Percentiles rank a stretch among this genome's conserved stretches.
These are phyloP conservation scores for Murraya paniculata DNA, from an alignment of 345 rosid genomes.

Conservation along the genomic window DNA sequence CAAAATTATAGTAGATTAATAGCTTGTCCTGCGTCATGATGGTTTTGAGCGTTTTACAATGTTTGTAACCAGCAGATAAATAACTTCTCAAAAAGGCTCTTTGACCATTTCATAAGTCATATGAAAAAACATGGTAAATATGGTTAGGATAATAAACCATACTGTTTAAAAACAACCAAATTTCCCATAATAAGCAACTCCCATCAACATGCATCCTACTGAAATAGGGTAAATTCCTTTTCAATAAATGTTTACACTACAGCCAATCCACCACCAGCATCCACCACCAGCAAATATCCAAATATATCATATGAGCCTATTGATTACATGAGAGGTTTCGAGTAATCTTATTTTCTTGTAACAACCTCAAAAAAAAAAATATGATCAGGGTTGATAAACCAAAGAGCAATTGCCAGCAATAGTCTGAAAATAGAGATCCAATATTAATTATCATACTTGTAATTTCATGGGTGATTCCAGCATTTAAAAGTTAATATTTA, in stretches of 20 bases:
- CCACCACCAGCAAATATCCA: background rate
- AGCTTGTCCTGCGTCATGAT: background rate
- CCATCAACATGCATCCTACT: background rate
- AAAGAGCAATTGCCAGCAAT: background rate
- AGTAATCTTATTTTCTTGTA: background rate
- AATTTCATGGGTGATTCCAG: background rate
- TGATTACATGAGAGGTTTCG: background rate
- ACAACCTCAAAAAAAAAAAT: background rate
- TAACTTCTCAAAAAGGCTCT: background rate
- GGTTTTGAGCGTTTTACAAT: background rate
- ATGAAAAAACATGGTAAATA: too few relatives aligned
- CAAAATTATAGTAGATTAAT: background rate
- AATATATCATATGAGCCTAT: background rate
- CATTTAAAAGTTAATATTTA: background rate
- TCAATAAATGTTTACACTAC: background rate
- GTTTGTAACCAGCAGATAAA: background rate
- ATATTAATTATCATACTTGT: background rate
- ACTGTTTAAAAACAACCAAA: background rate
- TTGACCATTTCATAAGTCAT: background rate
- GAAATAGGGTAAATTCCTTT: background rate
- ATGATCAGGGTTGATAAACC: background rate
- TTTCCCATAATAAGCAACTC: background rate
- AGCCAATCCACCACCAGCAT: background rate
- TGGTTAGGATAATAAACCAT: background rate
- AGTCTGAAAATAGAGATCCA: background rate